Percentiles rank a stretch among this genome's conserved stretches.
Conservation (phyloP, 2,329 filamentous ascomycete species). For the Fusarium nurragi region DNA sequence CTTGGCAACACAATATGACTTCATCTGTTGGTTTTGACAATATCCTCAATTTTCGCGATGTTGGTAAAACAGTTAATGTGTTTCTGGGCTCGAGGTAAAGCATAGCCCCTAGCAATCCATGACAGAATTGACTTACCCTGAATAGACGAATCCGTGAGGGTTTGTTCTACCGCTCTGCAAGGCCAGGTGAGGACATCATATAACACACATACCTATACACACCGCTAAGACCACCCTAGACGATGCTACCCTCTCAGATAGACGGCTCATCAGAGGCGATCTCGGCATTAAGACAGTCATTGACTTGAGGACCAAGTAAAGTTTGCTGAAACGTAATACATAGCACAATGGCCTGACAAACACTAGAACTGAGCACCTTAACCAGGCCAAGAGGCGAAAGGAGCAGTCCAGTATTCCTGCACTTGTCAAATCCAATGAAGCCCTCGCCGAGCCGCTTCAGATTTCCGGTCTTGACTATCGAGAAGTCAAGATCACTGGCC, state of each 20-base stretch:
- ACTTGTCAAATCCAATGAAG: slow-evolving; percentile 53
- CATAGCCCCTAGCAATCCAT: neutral
- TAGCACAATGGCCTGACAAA: slow-evolving; percentile 3
- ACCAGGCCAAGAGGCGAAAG: slow-evolving; percentile 70
- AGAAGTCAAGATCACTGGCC: slow-evolving; percentile 78
- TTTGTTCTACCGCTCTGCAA: slow-evolving; percentile 73
- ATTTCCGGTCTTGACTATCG: slow-evolving; percentile 72
- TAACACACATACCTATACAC: neutral
- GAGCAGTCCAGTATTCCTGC: slow-evolving; percentile 56
- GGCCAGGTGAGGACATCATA: slow-evolving; percentile 57
- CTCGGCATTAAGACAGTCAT: slow-evolving; percentile 76
- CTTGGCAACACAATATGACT: slow-evolving; percentile 31
- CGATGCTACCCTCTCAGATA: slow-evolving; percentile 74
- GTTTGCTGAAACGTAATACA: neutral
- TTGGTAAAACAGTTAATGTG: slow-evolving; percentile 72
- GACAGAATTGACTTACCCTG: neutral
- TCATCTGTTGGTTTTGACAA: slow-evolving; percentile 36
- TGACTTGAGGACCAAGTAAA: slow-evolving; percentile 80
- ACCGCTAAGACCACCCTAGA: slow-evolving; percentile 57
- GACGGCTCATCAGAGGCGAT: slow-evolving; percentile 64
- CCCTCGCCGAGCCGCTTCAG: slow-evolving; percentile 64
- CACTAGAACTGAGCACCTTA: slow-evolving; percentile 74
- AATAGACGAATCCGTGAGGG: slow-evolving; percentile 65
- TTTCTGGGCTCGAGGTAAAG: slow-evolving; percentile 64
- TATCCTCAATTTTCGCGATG: slow-evolving; percentile 80